phyloP scores from a whole-genome alignment of 495 filamentous ascomycete species.

The Tricharina praecox region DNA sequence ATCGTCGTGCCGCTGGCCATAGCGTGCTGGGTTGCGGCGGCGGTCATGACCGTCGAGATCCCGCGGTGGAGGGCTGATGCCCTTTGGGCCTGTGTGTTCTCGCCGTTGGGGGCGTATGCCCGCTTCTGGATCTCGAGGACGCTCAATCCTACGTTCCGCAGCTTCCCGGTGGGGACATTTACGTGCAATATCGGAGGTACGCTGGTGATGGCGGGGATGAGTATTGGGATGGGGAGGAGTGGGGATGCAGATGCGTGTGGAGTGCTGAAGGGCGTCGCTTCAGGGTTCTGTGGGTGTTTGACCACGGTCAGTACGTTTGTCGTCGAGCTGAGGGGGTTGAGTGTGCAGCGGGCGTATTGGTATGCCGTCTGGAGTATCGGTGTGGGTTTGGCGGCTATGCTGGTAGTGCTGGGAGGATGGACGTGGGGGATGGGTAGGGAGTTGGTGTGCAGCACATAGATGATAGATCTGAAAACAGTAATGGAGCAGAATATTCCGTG shows the following conservation, averaged over 20 bases:
- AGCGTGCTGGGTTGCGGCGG: constrained; percentile 62
- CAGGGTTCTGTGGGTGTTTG: constrained; percentile 80
- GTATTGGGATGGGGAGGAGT: constrained; percentile 52
- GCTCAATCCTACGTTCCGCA: constrained; percentile 46
- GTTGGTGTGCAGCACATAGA: too few relatives aligned
- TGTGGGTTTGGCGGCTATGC: constrained; percentile 45
- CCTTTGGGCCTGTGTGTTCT: constrained; percentile 67
- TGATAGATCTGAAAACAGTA: too few relatives aligned
- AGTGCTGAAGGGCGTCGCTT: constrained; percentile 66
- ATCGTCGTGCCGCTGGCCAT: constrained; percentile 50
- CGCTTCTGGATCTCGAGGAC: constrained; percentile 54
- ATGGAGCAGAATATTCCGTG: too few relatives aligned
- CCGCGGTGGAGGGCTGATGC: constrained; percentile 53
- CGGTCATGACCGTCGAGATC: constrained; percentile 30
- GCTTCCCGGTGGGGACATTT: constrained; percentile 84
- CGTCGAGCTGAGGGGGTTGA: constrained; percentile 52
- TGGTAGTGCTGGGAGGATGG: constrained; percentile 59
- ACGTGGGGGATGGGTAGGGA: too few relatives aligned
- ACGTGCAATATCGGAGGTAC: constrained; percentile 67
- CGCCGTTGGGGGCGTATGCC: constrained; percentile 59
- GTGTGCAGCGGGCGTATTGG: constrained; percentile 46
- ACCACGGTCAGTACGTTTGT: constrained; percentile 95
- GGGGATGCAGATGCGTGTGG: constrained; percentile 46
- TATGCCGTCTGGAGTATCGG: constrained; percentile 56
- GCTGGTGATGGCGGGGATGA: constrained; percentile 31